Base-by-base conservation (phyloP, 177 flowering plant genomes). In the Vitis hybrid region DNA sequence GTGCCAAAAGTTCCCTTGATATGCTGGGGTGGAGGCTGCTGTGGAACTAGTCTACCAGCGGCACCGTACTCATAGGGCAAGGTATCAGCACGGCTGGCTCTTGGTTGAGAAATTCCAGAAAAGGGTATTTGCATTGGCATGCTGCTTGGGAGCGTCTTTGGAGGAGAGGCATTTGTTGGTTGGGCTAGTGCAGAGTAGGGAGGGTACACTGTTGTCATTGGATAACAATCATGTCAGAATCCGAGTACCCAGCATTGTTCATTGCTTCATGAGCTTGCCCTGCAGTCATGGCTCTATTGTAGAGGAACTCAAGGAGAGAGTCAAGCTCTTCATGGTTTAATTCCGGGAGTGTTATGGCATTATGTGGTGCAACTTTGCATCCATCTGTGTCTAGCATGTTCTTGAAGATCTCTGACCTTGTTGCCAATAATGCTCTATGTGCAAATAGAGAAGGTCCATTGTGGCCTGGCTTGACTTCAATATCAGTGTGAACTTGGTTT, bases 231-330 rank as follows among this genome's bases (percentile, higher is more conserved):
- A 17, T 17, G 17, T 17, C 17, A 17, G 17, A 17, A 17, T 17
- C 17, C 17, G 17, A 17, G 17, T 17, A 17, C 17, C 17, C 17
- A 17, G 17, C 17, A 17, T 17, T 17, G 17, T 17, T 17, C 17
- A 94, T 92, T 64, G 97, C 98, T 73, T 94, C 98, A 73, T 91
- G 92, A 64, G 98, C 98, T 79, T 94, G 98, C 51, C 98, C 98
- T 10, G 98, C 97, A 23, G 98, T 95, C 99, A 91, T 93, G 74
- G 99, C 97, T 69, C 99, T 98, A 76, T 1, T 21, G 21, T 21
- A 21, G 21, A 21, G 21, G 21, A 21, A 21, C 21, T 21, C 21
- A 1, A 21, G 21, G 21, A 21, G 21, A 21, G 21, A 21, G 1
- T 21, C 21, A 21, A 21, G 21, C 21, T 21, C 21, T 21, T 21